phyloP scores from a whole-genome alignment of 108 stramenopile genomes.

The Aurantiochytrium sp. region DNA sequence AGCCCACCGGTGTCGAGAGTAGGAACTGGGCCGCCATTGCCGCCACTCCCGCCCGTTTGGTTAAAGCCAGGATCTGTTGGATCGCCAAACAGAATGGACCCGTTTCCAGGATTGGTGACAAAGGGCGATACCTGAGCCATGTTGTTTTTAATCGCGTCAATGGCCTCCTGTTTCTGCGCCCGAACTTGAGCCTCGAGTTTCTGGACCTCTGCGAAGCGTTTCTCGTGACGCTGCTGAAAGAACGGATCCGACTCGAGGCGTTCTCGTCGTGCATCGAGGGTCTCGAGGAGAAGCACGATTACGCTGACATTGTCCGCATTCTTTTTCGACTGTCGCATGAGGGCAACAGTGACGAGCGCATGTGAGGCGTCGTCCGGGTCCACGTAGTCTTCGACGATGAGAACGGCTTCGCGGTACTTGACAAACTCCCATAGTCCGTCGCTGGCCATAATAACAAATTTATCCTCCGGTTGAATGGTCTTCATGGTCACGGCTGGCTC shows the following conservation, averaged over 20 bases:
- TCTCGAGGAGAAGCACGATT: neutral
- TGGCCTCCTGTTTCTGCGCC: neutral
- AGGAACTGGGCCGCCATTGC: neutral
- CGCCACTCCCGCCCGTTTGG: neutral
- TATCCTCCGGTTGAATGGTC: neutral
- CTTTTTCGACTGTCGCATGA: neutral
- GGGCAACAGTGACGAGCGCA: neutral
- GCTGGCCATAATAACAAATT: neutral
- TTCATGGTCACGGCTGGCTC: neutral
- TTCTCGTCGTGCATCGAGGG: neutral
- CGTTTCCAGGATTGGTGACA: neutral
- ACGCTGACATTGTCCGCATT: constrained; percentile 18
- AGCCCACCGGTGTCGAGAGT: neutral
- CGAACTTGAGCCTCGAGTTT: neutral
- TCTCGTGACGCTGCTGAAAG: neutral
- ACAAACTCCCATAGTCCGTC: constrained; percentile 28
- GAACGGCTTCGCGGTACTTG: neutral
- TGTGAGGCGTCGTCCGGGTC: neutral
- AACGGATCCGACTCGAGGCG: neutral
- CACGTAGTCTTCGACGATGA: neutral
- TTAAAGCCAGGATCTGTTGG: neutral
- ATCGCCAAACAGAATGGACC: neutral
- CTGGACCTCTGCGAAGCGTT: neutral
- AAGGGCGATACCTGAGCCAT: neutral
- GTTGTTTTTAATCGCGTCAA: neutral